Conservation (phyloP, 2,329 filamentous ascomycete genomes). For the Alternaria triticina region DNA sequence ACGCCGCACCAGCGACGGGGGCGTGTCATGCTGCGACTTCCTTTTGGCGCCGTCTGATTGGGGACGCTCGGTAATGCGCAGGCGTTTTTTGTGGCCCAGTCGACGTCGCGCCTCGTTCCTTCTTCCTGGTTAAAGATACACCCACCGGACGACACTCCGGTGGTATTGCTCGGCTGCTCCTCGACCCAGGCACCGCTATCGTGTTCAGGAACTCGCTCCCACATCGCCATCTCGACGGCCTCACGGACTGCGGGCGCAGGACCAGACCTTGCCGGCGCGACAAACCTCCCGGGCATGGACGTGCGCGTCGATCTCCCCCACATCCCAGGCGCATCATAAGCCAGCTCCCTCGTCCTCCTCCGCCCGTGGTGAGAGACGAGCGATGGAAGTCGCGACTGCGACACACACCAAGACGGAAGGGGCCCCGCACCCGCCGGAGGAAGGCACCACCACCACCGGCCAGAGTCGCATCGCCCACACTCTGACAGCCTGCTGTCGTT, state of each 20-base stretch:
- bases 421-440: constrained; percentile 27
- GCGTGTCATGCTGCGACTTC: constrained; percentile 9
- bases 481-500: constrained; percentile 79
- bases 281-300: constrained; percentile 29
- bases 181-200: constrained; percentile 14
- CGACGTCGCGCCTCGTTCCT: background rate
- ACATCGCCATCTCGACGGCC: background rate
- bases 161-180: constrained; percentile 23
- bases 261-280: constrained; percentile 18
- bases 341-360: constrained; percentile 7
- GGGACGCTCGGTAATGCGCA: constrained; percentile 6
- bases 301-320: constrained; percentile 26
- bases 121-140: background rate
- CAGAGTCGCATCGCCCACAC: constrained; percentile 73
- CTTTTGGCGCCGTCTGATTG: constrained; percentile 19
- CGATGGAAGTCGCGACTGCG: constrained; percentile 33
- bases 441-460: constrained; percentile 21
- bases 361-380: constrained; percentile 15
- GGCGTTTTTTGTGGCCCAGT: constrained; percentile 3
- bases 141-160: background rate
- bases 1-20: constrained; percentile 12
- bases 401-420: constrained; percentile 26
- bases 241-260: constrained; percentile 13
- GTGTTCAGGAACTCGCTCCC: background rate
- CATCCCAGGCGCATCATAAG: constrained; percentile 16